Percentiles rank a stretch among this genome's conserved stretches.
Conservation (phyloP, 805 yeast genomes). For the Candida peoriensis region DNA sequence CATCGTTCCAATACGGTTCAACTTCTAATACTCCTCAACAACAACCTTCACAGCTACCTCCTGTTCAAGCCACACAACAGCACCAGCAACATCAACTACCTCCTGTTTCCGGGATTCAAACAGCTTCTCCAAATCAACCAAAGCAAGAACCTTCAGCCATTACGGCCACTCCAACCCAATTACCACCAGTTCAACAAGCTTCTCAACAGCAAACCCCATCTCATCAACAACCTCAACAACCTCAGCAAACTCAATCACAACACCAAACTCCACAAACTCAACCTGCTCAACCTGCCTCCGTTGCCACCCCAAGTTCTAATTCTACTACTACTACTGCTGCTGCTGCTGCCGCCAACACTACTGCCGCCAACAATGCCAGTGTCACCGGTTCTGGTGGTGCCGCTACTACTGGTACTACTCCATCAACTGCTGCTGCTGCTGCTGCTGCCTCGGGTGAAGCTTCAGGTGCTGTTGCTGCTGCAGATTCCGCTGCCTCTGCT, state of each 20-base stretch:
- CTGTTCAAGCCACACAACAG: conserved; percentile 28
- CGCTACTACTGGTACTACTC: conserved; percentile 2
- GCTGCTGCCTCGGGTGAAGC: too few relatives aligned
- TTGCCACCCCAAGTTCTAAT: conserved; percentile 3
- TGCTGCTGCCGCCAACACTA: conserved; percentile 18
- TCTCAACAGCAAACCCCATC: conserved; percentile 3
- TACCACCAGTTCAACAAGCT: conserved; percentile 13
- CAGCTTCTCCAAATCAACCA: conserved; percentile 29
- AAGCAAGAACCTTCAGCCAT: conserved; percentile 20
- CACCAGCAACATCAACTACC: conserved; percentile 23
- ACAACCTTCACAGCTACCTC: conserved; percentile 30
- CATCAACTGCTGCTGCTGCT: conserved; percentile 13
- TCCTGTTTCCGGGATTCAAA: conserved; percentile 11
- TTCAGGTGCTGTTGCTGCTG: conserved; percentile 16
- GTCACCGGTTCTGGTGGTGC: conserved; percentile 14
- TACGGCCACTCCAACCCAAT: conserved; percentile 14
- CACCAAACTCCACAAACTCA: conserved; percentile 21
- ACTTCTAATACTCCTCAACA: conserved; percentile 27
- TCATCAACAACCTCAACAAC: conserved; percentile 22
- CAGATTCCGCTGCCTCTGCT: conserved; percentile 20
- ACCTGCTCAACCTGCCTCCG: conserved; percentile 13
- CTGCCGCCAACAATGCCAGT: too few relatives aligned
- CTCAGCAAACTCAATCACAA: conserved; percentile 18
- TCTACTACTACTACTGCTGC: conserved; percentile 25
- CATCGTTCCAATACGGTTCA: conserved; percentile 12